Percentiles rank a stretch among this genome's conserved stretches.
Conservation (phyloP, 2,329 filamentous ascomycete genomes). For the Ascomycota sp. region DNA sequence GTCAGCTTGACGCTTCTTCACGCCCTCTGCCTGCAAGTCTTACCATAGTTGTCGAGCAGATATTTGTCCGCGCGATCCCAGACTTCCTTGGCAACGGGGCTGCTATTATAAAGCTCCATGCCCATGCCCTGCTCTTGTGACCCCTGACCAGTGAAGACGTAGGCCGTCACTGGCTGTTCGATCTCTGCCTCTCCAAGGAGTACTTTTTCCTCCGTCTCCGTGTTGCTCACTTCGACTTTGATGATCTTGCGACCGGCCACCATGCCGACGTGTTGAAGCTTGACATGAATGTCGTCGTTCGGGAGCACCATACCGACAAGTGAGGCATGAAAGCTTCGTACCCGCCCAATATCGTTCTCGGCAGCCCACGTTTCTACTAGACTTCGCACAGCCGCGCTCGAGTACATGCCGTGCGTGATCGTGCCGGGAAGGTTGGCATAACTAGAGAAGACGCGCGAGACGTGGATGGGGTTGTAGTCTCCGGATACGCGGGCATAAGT, state of each 20-base stretch:
- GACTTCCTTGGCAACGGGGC: slow-evolving; percentile 81
- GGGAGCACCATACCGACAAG: slow-evolving; percentile 97
- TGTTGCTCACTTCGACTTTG: slow-evolving; percentile 90
- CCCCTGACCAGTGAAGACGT: slow-evolving; percentile 94
- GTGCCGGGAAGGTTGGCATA: slow-evolving; percentile 92
- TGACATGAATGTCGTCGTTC: slow-evolving; percentile 85
- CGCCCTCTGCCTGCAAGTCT: slow-evolving; percentile 11
- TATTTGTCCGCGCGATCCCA: slow-evolving; percentile 97
- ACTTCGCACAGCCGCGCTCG: slow-evolving; percentile 83
- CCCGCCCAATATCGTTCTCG: slow-evolving; percentile 92
- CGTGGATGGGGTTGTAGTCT: slow-evolving; percentile 97
- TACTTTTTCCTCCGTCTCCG: slow-evolving; percentile 90
- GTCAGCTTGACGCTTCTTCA: background rate
- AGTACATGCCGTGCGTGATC: slow-evolving; percentile 99
- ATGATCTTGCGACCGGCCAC: slow-evolving; percentile 96
- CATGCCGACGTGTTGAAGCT: slow-evolving; percentile 92
- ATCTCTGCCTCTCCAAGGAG: slow-evolving; percentile 88
- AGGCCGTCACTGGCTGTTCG: slow-evolving; percentile 87
- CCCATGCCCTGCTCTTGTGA: slow-evolving; percentile 99
- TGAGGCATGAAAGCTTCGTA: slow-evolving; percentile 88
- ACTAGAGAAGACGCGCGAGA: slow-evolving; percentile 84
- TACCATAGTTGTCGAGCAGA: slow-evolving; percentile 95
- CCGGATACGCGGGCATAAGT: slow-evolving; percentile 93
- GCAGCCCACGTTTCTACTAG: slow-evolving; percentile 97
- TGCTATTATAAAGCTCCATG: slow-evolving; percentile 93